Evolutionary conservation across 768 basidiomycete genomes (phyloP).

Genomic region (Pholiota molesta): DNA sequence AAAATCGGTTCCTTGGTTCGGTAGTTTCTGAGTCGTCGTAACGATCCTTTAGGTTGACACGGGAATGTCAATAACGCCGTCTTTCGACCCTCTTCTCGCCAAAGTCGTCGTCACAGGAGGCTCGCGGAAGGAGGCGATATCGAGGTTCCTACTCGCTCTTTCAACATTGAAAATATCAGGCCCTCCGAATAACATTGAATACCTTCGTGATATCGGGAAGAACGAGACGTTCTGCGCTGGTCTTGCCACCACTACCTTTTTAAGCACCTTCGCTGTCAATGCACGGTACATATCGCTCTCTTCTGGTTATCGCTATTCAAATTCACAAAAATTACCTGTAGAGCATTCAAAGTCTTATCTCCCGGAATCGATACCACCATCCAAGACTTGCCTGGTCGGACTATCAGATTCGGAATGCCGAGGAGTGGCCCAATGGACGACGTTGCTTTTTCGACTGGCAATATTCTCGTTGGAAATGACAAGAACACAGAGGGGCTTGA

Average conservation of each 20-base stretch:
- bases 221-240: slow-evolving; percentile 44
- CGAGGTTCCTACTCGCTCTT: slow-evolving; percentile 43
- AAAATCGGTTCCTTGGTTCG: no score
- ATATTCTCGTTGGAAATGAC: slow-evolving; percentile 59
- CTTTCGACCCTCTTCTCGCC: slow-evolving; percentile 60
- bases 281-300: slow-evolving; percentile 37
- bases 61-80: slow-evolving; percentile 52
- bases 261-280: slow-evolving; percentile 44
- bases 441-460: slow-evolving; percentile 56
- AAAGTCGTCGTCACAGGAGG: slow-evolving; percentile 60
- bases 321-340: slow-evolving; percentile 15
- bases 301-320: background rate
- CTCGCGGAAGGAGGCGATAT: slow-evolving; percentile 48
- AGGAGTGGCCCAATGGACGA: slow-evolving; percentile 67
- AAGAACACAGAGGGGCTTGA: slow-evolving; percentile 57
- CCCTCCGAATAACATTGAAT: slow-evolving; percentile 62
- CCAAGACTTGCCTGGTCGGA: slow-evolving; percentile 60
- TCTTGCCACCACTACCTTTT: slow-evolving; percentile 49
- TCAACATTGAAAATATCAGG: slow-evolving; percentile 48
- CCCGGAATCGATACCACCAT: slow-evolving; percentile 59
- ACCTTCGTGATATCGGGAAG: slow-evolving; percentile 47
- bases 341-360: slow-evolving; percentile 55
- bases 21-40: background rate
- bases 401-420: slow-evolving; percentile 60
- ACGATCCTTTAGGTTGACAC: slow-evolving; percentile 39